Conservation (phyloP, 129 eudicot species). For the Artemisia tridentata region DNA sequence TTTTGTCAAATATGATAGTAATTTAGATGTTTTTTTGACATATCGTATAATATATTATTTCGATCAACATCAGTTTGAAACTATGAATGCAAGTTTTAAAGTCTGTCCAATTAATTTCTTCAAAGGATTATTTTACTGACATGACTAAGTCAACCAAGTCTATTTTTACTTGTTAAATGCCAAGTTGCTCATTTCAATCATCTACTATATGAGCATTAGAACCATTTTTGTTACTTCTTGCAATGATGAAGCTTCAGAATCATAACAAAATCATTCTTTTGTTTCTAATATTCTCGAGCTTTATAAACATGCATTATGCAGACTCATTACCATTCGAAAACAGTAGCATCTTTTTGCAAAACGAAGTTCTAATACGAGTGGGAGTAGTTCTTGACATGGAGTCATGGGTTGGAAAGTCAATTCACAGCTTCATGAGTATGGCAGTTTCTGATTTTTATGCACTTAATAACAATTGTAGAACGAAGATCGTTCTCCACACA, state of each 20-base stretch:
- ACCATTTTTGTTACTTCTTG: not conserved
- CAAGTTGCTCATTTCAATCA: no score
- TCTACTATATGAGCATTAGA: not conserved
- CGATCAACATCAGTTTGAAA: no score
- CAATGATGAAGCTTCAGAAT: not conserved
- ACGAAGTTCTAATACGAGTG: not conserved
- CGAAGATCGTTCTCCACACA: slow-evolving; percentile 5
- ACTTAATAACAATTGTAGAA: not conserved
- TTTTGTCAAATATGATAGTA: no score
- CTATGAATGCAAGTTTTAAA: no score
- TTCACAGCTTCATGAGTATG: slow-evolving; percentile 1
- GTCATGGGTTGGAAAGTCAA: slow-evolving; percentile 6
- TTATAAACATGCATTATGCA: not conserved
- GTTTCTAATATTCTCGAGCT: not conserved
- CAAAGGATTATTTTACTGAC: no score
- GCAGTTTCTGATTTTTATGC: slow-evolving; percentile 3
- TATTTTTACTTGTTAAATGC: no score
- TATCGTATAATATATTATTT: no score
- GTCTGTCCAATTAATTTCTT: no score
- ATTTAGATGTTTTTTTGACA: no score
- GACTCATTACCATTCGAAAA: not conserved
- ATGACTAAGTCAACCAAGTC: no score
- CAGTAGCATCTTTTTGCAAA: not conserved
- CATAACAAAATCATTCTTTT: not conserved
- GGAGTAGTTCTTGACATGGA: slow-evolving; percentile 2